Evolutionary conservation across 441 rosid genomes (phyloP), one percentile per base, ranked within the genome.

Genomic region (Pelargonium fulgidum): DNA sequence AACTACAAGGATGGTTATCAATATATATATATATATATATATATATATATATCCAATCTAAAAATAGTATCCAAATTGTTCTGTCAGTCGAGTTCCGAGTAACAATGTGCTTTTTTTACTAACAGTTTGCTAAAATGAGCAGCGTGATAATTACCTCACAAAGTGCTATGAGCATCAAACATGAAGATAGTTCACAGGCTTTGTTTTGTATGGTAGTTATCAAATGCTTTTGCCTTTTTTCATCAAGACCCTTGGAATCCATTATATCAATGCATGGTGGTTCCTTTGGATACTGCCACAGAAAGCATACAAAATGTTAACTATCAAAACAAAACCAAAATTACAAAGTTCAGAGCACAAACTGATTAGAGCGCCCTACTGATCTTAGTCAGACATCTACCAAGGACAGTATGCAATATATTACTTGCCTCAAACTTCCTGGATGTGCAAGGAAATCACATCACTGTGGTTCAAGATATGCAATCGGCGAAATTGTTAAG

Each of bases 171-270:
- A 92, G 86, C 96, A 93, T 89, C 63, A 77, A 81, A 76, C 86
- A 84, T 7, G 91, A 84, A 29, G 89, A 78, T 36, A 89, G 85
- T 52, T 89, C 85, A 45, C 13, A 61, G 39, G 97, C 97, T 81
- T 79, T 86, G 66, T 85, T 80, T 66, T 73, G 80, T 70, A 89
- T 80, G n/a, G 79, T 75, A 24, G 76, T 73, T 22, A 85, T 72
- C 77, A 93, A 80, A 72, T 76, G 77, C 62, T 84, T 86, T 78
- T 83, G 81, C 80, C 98, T 87, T 75, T 73, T 76, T 17, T 76
- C 83, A 77, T 93, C 96, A 70, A 93, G 96, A 72, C 97, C 98
- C 84, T 90, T 90, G 65, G 89, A 84, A 39, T 90, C 97, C 67
- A 84, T 70, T 70, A 90, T 73, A 68, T 85, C 73, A 65, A 87